These are phyloP conservation scores for Trichoderma guizhouense DNA, from an alignment of 2,329 filamentous ascomycete species.

Conservation along the genomic window DNA sequence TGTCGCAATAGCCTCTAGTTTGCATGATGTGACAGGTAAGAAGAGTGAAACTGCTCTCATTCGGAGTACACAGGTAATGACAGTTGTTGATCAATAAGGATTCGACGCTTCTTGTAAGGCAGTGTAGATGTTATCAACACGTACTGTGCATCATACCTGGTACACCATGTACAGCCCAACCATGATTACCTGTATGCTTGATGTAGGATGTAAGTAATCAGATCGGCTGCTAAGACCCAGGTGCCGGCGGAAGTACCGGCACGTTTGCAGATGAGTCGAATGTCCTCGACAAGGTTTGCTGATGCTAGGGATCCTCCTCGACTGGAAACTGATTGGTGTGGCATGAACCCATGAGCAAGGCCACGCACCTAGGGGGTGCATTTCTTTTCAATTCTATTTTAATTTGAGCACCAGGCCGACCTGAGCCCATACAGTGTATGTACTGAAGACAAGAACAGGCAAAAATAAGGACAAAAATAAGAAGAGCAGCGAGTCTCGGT, in stretches of 20 bases:
- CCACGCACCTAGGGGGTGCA: neutral
- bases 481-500: neutral
- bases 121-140: neutral
- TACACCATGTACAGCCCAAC: too few species aligned
- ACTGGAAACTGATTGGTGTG: neutral
- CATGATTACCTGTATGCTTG: neutral
- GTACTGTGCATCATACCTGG: neutral
- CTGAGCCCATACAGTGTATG: neutral
- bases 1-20: neutral
- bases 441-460: neutral
- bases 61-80: too few species aligned
- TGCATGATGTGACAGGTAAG: neutral
- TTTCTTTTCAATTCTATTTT: neutral
- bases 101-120: neutral
- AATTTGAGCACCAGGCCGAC: neutral
- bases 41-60: neutral
- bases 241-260: conserved; percentile 11
- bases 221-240: neutral
- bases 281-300: neutral
- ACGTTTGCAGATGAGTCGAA: neutral
- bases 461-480: neutral
- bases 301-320: neutral
- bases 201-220: neutral
- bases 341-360: neutral
- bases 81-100: neutral